A percentile compares a stretch with the other conserved stretches of the same genome.
Conservation (phyloP, 306 rosid species). For the Quercus wislizeni region DNA sequence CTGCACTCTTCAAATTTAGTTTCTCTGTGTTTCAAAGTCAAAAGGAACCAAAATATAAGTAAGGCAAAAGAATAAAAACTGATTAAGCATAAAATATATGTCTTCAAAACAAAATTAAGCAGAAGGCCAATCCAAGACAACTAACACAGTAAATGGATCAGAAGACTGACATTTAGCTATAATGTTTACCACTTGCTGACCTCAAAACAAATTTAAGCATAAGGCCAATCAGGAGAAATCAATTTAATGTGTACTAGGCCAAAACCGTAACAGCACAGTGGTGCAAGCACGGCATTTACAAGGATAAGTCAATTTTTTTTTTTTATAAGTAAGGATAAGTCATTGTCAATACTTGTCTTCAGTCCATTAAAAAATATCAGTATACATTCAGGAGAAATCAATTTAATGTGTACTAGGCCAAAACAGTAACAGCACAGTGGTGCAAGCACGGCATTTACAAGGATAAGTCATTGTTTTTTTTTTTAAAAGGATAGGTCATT, state of each 20-base stretch:
- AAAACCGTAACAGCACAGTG: neutral
- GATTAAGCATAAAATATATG: neutral
- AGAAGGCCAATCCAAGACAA: neutral
- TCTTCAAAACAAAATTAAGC: neutral
- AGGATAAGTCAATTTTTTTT: neutral
- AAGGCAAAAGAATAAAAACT: conserved; percentile 7
- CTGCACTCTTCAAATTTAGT: conserved; percentile 65
- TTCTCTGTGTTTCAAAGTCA: conserved; percentile 54
- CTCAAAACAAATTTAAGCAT: neutral
- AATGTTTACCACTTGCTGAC: neutral
- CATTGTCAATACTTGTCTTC: neutral
- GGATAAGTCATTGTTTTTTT: neutral
- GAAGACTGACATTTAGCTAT: neutral
- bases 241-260: neutral
- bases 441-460: neutral
- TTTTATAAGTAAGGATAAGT: no score
- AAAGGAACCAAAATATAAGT: conserved; percentile 14
- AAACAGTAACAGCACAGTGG: neutral
- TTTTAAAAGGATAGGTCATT: neutral
- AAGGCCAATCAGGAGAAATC: neutral
- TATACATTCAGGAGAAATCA: neutral
- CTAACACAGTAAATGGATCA: neutral
- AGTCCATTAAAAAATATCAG: neutral
- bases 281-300: neutral
- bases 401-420: neutral